Evolutionary conservation across 1,284 basidiomycete species (phyloP), one percentile per base, ranked within the genome.

Genomic region (Peniophora sp.): DNA sequence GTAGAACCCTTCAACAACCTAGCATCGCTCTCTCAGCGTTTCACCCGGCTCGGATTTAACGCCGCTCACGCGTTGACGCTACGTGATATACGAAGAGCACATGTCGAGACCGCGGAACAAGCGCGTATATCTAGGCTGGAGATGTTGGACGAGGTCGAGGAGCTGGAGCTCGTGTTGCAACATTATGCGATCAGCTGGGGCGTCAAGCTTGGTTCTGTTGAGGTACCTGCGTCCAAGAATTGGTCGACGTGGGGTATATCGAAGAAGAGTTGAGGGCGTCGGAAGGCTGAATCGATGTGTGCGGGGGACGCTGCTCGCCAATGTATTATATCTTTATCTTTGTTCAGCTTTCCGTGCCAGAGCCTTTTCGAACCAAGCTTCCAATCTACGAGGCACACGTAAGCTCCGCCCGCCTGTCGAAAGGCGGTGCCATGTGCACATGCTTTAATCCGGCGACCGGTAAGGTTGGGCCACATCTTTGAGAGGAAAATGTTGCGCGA

Each of bases 161-260:
- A 97, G 65, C 75, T 97, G 17, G 86, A 92, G 49, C 77, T 97
- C 2, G 87, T 97, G 1, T 70, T 96, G 32, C 74, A 74, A 3
- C 93, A 97, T 64, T 97, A 97, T 65, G 89, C 86, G 14, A 79
- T 97, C 47, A 86, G 85, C 0, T 95, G 89, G 89, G 88, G 80
- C 14, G 20, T 59, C 9, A 65, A 63, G 38, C 19, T 41, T 5
- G 8, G 8, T 16, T n/a, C 38, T 17, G n/a, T 8, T n/a, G n/a
- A 6, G 38, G 5, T 16, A 20, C 8, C 16, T 6, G 38, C 34
- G n/a, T n/a, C 27, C 12, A 12, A 12, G 27, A 32, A 12, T 12
- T 41, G 38, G 38, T 5, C 5, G 16, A 16, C 16, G 5, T 41
- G 38, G 38, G 38, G 38, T 6, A 41, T 41, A 5, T n/a, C 38